A percentile compares a stretch with the other conserved stretches of the same genome.
Conservation (phyloP, 805 yeast species). For the Sugiyamaella smithiae region DNA sequence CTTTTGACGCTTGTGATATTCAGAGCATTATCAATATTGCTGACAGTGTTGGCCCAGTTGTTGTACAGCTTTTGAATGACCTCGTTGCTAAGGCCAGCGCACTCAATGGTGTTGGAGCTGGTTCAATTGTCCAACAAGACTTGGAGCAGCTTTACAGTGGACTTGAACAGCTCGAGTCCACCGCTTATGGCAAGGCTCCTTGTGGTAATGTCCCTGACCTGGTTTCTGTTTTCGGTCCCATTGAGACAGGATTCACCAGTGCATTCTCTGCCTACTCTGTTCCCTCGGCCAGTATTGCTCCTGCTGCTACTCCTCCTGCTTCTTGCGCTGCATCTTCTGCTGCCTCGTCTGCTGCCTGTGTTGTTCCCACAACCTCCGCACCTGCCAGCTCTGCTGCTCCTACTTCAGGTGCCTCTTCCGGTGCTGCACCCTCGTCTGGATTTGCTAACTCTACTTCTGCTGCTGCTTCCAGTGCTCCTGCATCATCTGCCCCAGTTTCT, state of each 20-base stretch:
- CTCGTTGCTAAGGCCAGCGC: constrained; percentile 26
- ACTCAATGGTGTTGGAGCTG: constrained; percentile 25
- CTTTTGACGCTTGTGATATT: constrained; percentile 5
- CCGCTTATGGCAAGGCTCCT: constrained; percentile 18
- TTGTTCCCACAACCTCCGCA: no score
- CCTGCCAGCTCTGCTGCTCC: not conserved
- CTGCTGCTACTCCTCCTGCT: constrained; percentile 5
- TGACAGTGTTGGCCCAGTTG: constrained; percentile 15
- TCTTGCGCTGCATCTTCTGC: not conserved
- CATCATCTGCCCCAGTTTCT: not conserved
- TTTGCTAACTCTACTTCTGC: not conserved
- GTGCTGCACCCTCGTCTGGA: not conserved
- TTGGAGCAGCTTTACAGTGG: constrained; percentile 22
- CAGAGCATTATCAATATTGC: constrained; percentile 14
- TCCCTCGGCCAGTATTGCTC: not conserved
- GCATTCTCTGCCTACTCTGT: constrained; percentile 11
- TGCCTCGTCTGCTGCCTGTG: not conserved
- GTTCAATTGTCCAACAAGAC: constrained; percentile 25
- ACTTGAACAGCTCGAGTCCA: constrained; percentile 22
- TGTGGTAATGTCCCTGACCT: constrained; percentile 18
- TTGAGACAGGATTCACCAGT: constrained; percentile 12
- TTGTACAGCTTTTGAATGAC: constrained; percentile 18
- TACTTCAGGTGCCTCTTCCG: not conserved
- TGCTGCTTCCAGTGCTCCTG: not conserved
- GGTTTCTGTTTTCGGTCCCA: constrained; percentile 15